phyloP scores from a whole-genome alignment of 371 early-diverging fungal genomes.

The Quaeritorhiza haematococci region DNA sequence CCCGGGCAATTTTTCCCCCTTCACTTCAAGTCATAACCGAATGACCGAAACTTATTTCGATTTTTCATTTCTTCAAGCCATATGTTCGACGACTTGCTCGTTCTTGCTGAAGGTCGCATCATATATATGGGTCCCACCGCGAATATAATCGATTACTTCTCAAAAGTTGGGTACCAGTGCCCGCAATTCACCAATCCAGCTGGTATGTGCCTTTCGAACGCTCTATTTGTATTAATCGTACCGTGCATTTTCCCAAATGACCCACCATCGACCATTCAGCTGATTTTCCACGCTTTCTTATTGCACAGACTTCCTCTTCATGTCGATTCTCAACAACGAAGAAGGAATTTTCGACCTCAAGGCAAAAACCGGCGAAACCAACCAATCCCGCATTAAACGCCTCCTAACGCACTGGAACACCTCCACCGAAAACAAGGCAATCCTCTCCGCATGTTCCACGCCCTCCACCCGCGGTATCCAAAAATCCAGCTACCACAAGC shows the following conservation, averaged over 20 bases:
- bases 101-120: conserved; percentile 19
- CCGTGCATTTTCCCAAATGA: too few relatives aligned
- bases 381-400: conserved; percentile 21
- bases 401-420: too few relatives aligned
- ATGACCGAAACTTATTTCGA: neutral
- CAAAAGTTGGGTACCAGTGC: neutral
- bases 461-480: too few relatives aligned
- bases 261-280: too few relatives aligned
- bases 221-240: too few relatives aligned
- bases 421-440: too few relatives aligned
- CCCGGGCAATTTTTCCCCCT: neutral
- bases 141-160: conserved; percentile 16
- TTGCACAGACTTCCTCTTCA: conserved; percentile 47
- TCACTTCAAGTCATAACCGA: neutral
- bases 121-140: conserved; percentile 17
- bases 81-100: conserved; percentile 22
- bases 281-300: too few relatives aligned
- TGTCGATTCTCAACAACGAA: conserved; percentile 27
- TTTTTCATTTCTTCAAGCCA: conserved; percentile 6
- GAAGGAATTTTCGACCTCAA: conserved; percentile 13
- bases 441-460: too few relatives aligned
- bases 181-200: neutral
- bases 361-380: conserved; percentile 13
- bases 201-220: neutral
- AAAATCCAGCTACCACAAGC: too few relatives aligned